Evolutionary conservation across 306 rosid genomes (phyloP).

Genomic region (Sicyos baderoa): DNA sequence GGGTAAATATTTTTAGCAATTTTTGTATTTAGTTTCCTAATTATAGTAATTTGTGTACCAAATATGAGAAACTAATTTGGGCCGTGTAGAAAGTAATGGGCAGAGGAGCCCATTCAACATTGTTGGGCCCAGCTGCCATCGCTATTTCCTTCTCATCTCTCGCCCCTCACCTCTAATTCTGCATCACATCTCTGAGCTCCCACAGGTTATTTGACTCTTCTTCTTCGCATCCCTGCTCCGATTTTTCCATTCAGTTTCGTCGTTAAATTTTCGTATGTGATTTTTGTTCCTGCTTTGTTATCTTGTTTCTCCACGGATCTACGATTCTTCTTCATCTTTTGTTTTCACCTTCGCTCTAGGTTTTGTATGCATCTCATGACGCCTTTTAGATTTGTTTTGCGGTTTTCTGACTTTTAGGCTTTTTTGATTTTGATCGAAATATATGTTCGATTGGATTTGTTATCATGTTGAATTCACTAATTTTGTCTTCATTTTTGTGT

Average conservation of each 20-base stretch:
- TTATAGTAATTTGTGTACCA: too few species aligned
- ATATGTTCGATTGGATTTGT: neutral
- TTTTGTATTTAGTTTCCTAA: too few species aligned
- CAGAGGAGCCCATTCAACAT: constrained; percentile 1
- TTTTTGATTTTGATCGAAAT: neutral
- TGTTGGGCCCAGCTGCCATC: constrained; percentile 1
- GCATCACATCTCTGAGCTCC: constrained; percentile 11
- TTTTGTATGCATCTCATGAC: neutral
- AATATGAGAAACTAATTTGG: neutral
- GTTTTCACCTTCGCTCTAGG: constrained; percentile 10
- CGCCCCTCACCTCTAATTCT: constrained; percentile 3
- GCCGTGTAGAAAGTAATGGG: neutral
- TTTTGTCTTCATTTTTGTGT: neutral
- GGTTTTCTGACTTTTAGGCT: neutral
- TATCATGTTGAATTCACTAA: constrained; percentile 1
- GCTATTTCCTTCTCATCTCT: neutral
- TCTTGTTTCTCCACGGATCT: neutral
- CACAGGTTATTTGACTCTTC: constrained; percentile 14
- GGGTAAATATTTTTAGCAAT: too few species aligned
- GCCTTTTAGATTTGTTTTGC: neutral
- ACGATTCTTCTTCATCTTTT: neutral
- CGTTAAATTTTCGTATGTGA: neutral
- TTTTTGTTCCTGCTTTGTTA: neutral
- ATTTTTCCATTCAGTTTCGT: neutral
- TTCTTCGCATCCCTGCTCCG: neutral